Evolutionary conservation across 495 filamentous ascomycete species (phyloP).

Genomic region (Neurospora tetraspora): DNA sequence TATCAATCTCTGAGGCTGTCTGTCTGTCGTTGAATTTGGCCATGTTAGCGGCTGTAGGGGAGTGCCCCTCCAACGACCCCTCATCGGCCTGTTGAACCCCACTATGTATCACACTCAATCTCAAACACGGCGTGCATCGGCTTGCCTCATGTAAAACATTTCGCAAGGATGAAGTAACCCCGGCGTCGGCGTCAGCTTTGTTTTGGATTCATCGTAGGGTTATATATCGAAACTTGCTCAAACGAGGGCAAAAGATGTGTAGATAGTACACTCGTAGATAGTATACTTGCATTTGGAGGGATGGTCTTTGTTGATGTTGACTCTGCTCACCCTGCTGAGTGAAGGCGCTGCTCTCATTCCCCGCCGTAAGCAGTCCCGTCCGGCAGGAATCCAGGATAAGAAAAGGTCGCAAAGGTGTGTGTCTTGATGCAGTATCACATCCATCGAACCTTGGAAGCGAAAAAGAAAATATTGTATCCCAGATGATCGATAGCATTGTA

Average conservation of each 20-base stretch:
- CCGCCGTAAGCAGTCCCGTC: not conserved
- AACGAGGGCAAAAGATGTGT: not conserved
- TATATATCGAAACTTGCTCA: not conserved
- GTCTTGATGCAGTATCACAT: not conserved
- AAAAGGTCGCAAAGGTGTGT: not conserved
- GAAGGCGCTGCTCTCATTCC: not conserved
- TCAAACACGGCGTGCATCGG: conserved; percentile 12
- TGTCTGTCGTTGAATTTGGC: not conserved
- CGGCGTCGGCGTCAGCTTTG: not conserved
- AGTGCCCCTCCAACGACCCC: not conserved
- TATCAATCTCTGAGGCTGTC: not conserved
- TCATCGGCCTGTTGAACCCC: not conserved
- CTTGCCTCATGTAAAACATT: conserved; percentile 1
- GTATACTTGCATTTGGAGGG: not conserved
- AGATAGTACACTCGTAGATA: not conserved
- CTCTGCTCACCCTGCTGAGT: not conserved
- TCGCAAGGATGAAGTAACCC: not conserved
- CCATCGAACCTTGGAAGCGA: no score
- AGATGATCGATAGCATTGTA: not conserved
- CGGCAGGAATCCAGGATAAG: not conserved
- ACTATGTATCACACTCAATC: conserved; percentile 6
- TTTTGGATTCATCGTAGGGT: not conserved
- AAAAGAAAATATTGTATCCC: no score
- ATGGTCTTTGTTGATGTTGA: not conserved
- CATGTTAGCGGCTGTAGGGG: not conserved